Evolutionary conservation across 805 yeast species (phyloP).

Genomic region (Hanseniaspora guilliermondii): DNA sequence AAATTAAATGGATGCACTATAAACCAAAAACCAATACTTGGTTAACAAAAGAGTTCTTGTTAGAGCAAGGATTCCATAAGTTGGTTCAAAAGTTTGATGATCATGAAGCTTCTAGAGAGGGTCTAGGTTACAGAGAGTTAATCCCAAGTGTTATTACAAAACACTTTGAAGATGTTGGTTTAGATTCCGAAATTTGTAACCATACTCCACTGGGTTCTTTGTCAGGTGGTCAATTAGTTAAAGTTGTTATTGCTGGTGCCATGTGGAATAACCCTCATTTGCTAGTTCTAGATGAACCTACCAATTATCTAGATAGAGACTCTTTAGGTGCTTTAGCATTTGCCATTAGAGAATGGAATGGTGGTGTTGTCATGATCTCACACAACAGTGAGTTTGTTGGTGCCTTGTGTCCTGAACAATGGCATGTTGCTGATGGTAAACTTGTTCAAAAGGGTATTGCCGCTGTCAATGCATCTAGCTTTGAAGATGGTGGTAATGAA

Average conservation of each 20-base stretch:
- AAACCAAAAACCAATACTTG: conserved; percentile 87
- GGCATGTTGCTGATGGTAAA: conserved; percentile 90
- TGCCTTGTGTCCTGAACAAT: conserved; percentile 95
- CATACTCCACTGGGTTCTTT: conserved; percentile 94
- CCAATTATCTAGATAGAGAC: conserved; percentile 95
- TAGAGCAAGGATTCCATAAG: conserved; percentile 78
- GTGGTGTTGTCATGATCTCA: conserved; percentile 97
- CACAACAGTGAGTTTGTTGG: conserved; percentile 96
- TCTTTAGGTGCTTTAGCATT: conserved; percentile 94
- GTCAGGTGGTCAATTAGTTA: conserved; percentile 96
- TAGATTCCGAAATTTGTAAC: conserved; percentile 96
- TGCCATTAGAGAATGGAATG: conserved; percentile 95
- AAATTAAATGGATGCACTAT: conserved; percentile 86
- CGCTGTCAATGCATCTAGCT: conserved; percentile 62
- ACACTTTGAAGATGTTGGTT: conserved; percentile 94
- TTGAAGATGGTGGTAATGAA: conserved; percentile 62
- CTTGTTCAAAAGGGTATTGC: conserved; percentile 74
- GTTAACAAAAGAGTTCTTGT: conserved; percentile 72
- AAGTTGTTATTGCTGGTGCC: conserved; percentile 98
- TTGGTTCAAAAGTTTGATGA: conserved; percentile 94
- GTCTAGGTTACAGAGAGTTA: conserved; percentile 93
- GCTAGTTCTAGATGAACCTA: conserved; percentile 93
- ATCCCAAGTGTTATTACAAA: conserved; percentile 84
- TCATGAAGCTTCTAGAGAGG: conserved; percentile 98
- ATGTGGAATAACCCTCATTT: conserved; percentile 99